Conservation (phyloP, 768 basidiomycete genomes). For the Tylopilus subfusipes region DNA sequence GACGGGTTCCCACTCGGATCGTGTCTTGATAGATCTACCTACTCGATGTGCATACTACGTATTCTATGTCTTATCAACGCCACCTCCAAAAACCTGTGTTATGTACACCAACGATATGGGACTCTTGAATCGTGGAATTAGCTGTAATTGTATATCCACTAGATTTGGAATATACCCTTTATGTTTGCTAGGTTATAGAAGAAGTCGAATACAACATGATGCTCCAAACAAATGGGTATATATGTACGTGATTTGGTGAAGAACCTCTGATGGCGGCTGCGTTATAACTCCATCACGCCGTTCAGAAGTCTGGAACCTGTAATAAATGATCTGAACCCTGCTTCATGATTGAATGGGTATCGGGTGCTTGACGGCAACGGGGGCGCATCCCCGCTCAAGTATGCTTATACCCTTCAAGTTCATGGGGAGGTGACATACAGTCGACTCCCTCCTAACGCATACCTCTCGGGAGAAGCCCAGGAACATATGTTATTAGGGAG, state of each 20-base stretch:
- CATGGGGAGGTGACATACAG: constrained; percentile 8
- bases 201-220: neutral
- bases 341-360: neutral
- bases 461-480: too few relatives aligned
- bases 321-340: neutral
- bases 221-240: neutral
- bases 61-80: too few relatives aligned
- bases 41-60: neutral
- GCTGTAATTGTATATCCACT: constrained; percentile 21
- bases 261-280: neutral
- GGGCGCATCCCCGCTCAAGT: neutral
- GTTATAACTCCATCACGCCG: neutral
- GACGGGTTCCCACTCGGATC: constrained; percentile 44
- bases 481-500: too few relatives aligned
- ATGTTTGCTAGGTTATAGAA: neutral
- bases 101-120: constrained; percentile 10
- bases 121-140: constrained; percentile 14
- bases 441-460: too few relatives aligned
- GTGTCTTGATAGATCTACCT: constrained; percentile 22
- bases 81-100: neutral
- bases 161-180: constrained; percentile 25
- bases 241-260: constrained; percentile 14
- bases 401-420: too few relatives aligned
- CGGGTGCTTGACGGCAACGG: neutral
- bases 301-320: neutral